Base-by-base conservation (phyloP, 192 early-diverging fungal species). In the Gigaspora rosea region DNA sequence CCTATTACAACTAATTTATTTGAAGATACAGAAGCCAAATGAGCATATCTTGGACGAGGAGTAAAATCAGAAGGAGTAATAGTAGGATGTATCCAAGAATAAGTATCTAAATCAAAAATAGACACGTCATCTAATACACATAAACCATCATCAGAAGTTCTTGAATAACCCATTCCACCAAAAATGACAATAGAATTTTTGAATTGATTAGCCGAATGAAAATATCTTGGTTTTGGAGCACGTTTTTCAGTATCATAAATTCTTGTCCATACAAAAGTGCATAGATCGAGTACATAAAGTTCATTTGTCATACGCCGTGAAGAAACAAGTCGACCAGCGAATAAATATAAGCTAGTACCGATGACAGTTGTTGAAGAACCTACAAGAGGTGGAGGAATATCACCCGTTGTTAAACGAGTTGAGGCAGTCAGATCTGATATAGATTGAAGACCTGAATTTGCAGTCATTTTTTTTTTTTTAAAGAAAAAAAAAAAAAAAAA, bases 101-200 rank as follows among this genome's bases (percentile, higher is more conserved):
- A 88, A 8, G 85, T 80, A 36, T 88, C 87, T 52, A 94, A 78
- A 77, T 94, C 89, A 48, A 92, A 87, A 4, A 93, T 85, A 1
- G 85, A 84, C 11, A 93, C 78, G 59, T 94, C 93, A 74, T 90
- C 91, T 47, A 93, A 88, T 11, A 93, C 88, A 69, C 86, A 82
- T 41, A 91, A 76, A 46, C 86, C 84, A 76, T 93, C 89, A 59
- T 83, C 35, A 72, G 86, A 71, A 51, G 77, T 59, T 73, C 80
- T 75, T 71, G 91, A 80, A 79, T 90, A 87, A 7, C 93, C 92
- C 93, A 94, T 94, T 8, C 93, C 93, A 50, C 93, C 93, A 85
- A 93, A 94, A 41, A 92, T 86, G 8, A 93, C 81, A 20, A 94
- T 80, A 69, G 84, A 79, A 54, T 92, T 90, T 76, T 86, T 82